These are phyloP conservation scores for Monascus purpureus DNA, from an alignment of 495 filamentous ascomycete species.

Conservation along the genomic window DNA sequence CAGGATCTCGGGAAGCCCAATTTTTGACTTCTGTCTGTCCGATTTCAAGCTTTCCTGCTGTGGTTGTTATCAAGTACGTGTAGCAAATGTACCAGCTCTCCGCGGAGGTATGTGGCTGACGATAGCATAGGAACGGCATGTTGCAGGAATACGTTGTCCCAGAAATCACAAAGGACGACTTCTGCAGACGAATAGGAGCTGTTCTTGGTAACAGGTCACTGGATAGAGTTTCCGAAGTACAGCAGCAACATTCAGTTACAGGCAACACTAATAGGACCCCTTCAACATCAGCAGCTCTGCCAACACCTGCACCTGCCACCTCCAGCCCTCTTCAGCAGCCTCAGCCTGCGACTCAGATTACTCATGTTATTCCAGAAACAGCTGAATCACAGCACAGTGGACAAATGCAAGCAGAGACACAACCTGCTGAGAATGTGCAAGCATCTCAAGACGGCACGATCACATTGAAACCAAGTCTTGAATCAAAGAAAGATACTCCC, in stretches of 20 bases:
- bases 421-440: neutral
- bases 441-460: neutral
- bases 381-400: too few relatives aligned
- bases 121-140: constrained; percentile 36
- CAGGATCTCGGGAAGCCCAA: constrained; percentile 62
- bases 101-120: neutral
- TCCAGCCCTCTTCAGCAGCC: neutral
- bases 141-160: constrained; percentile 51
- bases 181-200: constrained; percentile 31
- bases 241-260: neutral
- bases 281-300: neutral
- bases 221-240: neutral
- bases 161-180: constrained; percentile 43
- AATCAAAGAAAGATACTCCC: too few relatives aligned
- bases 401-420: constrained; percentile 1
- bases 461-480: too few relatives aligned
- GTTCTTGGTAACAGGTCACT: constrained; percentile 16
- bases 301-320: neutral
- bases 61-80: constrained; percentile 62
- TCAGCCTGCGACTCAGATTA: constrained; percentile 1
- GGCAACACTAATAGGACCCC: too few relatives aligned
- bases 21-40: constrained; percentile 73
- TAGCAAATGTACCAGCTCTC: neutral
- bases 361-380: too few relatives aligned
- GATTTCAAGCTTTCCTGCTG: constrained; percentile 52